Percentiles rank a stretch among this genome's conserved stretches.
These are phyloP conservation scores for Xenoacremonium recifei DNA, from an alignment of 2,329 filamentous ascomycete species.

Conservation along the genomic window DNA sequence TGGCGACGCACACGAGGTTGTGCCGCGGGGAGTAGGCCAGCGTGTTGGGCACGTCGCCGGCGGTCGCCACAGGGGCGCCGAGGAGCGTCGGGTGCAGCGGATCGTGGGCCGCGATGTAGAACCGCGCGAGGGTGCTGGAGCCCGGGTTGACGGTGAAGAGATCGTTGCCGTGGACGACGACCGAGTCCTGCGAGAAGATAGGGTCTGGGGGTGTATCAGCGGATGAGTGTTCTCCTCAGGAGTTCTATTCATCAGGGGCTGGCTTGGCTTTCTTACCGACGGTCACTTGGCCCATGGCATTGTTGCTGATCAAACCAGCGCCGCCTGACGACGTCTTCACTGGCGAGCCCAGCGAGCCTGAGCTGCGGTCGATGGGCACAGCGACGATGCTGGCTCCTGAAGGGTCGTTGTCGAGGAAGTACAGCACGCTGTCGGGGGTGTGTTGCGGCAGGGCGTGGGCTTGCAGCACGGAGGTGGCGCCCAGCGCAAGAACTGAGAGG, in stretches of 20 bases:
- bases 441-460: neutral
- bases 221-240: too few relatives aligned
- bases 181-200: constrained; percentile 5
- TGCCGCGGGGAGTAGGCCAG: constrained; percentile 6
- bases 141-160: constrained; percentile 11
- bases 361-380: neutral
- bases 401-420: constrained; percentile 7
- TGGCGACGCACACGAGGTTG: constrained; percentile 4
- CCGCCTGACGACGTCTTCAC: neutral
- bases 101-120: constrained; percentile 3
- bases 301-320: neutral
- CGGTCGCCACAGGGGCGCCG: neutral
- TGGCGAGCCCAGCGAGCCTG: neutral
- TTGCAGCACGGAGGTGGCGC: neutral
- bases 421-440: neutral
- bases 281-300: neutral
- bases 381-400: constrained; percentile 1
- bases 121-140: constrained; percentile 4
- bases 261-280: too few relatives aligned
- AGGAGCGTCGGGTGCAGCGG: constrained; percentile 2
- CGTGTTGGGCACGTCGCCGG: constrained; percentile 5
- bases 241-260: too few relatives aligned
- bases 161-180: constrained; percentile 2
- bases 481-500: neutral
- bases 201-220: constrained; percentile 7